phyloP scores from a whole-genome alignment of 2,329 filamentous ascomycete species.

The Zelopaecilomyces penicillatus region DNA sequence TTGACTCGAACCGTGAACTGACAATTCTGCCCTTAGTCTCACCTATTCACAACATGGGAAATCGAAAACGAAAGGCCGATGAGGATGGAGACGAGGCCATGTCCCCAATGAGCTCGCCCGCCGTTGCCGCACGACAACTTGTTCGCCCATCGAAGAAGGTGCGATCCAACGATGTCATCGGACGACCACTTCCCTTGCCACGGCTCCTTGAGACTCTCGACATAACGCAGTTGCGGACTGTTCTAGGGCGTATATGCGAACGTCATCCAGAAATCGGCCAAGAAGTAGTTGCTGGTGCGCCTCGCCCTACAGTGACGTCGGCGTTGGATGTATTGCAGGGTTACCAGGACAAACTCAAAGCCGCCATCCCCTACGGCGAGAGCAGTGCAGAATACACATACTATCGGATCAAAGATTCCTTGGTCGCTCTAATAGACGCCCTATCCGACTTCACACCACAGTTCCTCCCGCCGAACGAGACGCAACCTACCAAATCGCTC shows the following conservation, averaged over 20 bases:
- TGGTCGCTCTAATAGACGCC: conserved; percentile 76
- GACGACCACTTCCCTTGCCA: conserved; percentile 46
- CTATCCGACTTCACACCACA: conserved; percentile 91
- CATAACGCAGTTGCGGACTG: conserved; percentile 69
- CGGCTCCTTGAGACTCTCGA: conserved; percentile 93
- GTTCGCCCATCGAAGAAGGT: conserved; percentile 56
- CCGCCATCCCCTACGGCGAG: conserved; percentile 78
- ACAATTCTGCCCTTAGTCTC: conserved; percentile 19
- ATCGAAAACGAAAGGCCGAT: conserved; percentile 79
- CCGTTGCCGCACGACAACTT: conserved; percentile 60
- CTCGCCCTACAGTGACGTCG: conserved; percentile 74
- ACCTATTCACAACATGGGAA: conserved; percentile 46
- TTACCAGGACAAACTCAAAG: conserved; percentile 71
- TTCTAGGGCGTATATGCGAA: conserved; percentile 87
- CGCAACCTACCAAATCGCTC: conserved; percentile 73
- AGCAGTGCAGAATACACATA: conserved; percentile 88
- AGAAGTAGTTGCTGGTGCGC: conserved; percentile 76
- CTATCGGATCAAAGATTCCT: conserved; percentile 76
- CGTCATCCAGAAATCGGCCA: conserved; percentile 77
- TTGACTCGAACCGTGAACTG: conserved; percentile 1
- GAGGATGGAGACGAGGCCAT: conserved; percentile 79
- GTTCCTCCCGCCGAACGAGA: conserved; percentile 86
- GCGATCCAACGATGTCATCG: conserved; percentile 55
- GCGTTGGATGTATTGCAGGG: conserved; percentile 72
- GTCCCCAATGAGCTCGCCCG: conserved; percentile 76